Base-by-base conservation (phyloP, 352 stramenopile genomes). In the Globisporangium spiculum region DNA sequence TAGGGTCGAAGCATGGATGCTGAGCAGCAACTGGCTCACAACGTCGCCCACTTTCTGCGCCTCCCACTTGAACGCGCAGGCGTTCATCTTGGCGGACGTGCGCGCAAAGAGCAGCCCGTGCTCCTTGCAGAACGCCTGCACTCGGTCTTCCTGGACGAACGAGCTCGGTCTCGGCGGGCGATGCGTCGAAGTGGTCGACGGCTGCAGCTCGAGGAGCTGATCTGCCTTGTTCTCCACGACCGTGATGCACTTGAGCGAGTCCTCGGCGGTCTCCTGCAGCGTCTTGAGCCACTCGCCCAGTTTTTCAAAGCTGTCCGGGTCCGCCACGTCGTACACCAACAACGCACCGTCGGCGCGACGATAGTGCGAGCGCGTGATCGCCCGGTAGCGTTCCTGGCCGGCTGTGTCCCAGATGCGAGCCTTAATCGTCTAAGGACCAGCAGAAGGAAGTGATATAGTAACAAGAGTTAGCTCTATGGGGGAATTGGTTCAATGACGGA, bases 161-260 rank as follows among this genome's bases (percentile, higher is more conserved):
- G 71, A 24, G 22, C 44, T 72, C n/a, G 68, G 72, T 30, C 76
- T 73, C 2, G 24, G 12, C 3, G 30, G 9, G 24, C 36, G 38
- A 8, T 12, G 56, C 14, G 24, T 59, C 14, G n/a, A 34, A 5
- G 12, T 72, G 4, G 10, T 14, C 36, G 24, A 24, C 6, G 26
- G 38, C 8, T 52, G 63, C 0, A 62, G 14, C 18, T 77, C 78
- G 2, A 70, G 72, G 8, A 91, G 66, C 66, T 84, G 80, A 73
- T 98, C 93, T 34, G 86, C 81, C 73, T 98, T 98, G 84, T 98
- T 98, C 63, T 96, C 93, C 3, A 94, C 74, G 32, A 98, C 93
- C 70, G 90, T 88, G 63, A 97, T 91, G 16, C 76, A 75, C 52
- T 88, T 84, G 58, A 98, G 92, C 14, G 91, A 93, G 18, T 93